Conservation (phyloP, 352 stramenopile species). For the Pythium utonaiense region DNA sequence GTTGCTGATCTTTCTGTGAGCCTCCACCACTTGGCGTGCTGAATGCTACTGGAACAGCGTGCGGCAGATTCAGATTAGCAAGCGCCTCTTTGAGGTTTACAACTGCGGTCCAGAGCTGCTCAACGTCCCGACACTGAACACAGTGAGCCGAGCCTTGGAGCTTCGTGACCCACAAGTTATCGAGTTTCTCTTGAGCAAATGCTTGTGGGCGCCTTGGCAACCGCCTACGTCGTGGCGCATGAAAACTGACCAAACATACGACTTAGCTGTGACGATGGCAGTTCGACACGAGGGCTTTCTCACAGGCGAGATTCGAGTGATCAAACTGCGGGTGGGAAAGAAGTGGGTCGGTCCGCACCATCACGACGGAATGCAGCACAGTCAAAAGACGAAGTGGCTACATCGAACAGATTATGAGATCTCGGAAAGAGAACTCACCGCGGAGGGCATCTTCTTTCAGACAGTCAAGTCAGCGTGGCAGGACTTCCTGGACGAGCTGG, state of each 20-base stretch:
- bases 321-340: slow-evolving; percentile 47
- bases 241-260: slow-evolving; percentile 64
- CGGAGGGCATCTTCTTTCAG: slow-evolving; percentile 56
- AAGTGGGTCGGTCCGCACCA: slow-evolving; percentile 72
- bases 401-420: slow-evolving; percentile 67
- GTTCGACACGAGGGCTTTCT: slow-evolving; percentile 46
- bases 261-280: slow-evolving; percentile 45
- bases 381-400: slow-evolving; percentile 43
- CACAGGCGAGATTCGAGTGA: slow-evolving; percentile 45
- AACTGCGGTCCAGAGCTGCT: slow-evolving; percentile 27
- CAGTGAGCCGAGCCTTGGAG: slow-evolving; percentile 21
- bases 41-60: slow-evolving; percentile 31
- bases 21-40: neutral
- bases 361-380: slow-evolving; percentile 36
- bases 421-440: slow-evolving; percentile 25
- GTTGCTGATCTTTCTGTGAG: too few relatives aligned
- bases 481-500: slow-evolving; percentile 49
- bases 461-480: slow-evolving; percentile 48
- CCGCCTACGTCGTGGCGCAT: slow-evolving; percentile 58
- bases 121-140: slow-evolving; percentile 25
- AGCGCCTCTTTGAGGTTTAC: slow-evolving; percentile 36
- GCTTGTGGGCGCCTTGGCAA: slow-evolving; percentile 46
- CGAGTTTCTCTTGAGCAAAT: slow-evolving; percentile 26
- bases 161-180: slow-evolving; percentile 22
- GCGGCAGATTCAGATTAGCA: slow-evolving; percentile 40